phyloP scores from a whole-genome alignment of 148 eudicot species.

The Gaultheria prostrata region DNA sequence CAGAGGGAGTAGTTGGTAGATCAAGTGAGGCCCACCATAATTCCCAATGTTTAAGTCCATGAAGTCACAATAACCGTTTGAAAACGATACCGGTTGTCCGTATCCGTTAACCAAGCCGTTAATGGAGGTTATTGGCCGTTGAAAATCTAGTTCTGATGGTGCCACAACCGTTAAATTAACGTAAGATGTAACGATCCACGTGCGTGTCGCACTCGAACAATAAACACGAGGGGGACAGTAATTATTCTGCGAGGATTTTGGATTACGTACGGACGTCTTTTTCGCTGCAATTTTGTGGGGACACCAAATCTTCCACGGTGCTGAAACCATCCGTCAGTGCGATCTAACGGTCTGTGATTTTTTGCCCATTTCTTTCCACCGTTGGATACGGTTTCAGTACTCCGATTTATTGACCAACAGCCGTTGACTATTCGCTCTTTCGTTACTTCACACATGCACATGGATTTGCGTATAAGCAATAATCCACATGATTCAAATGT shows the following conservation, averaged over 20 bases:
- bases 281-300: background rate
- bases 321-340: background rate
- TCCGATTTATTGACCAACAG: background rate
- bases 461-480: too few relatives aligned
- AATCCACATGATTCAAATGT: too few relatives aligned
- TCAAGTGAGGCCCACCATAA: background rate
- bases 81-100: background rate
- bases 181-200: background rate
- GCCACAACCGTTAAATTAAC: background rate
- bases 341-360: background rate
- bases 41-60: background rate
- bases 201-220: background rate
- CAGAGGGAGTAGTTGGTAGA: too few relatives aligned
- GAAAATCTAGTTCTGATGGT: background rate
- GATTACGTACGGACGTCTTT: background rate
- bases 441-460: too few relatives aligned
- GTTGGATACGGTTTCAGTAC: background rate
- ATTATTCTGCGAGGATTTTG: slow-evolving; percentile 8
- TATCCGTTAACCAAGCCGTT: slow-evolving; percentile 12
- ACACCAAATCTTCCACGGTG: background rate
- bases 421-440: background rate
- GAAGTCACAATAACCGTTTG: background rate
- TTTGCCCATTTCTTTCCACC: background rate
- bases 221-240: background rate
- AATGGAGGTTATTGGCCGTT: slow-evolving; percentile 15